Evolutionary conservation across 805 yeast genomes (phyloP), one percentile per base, ranked within the genome.

Genomic region (Ogataea zsoltii): DNA sequence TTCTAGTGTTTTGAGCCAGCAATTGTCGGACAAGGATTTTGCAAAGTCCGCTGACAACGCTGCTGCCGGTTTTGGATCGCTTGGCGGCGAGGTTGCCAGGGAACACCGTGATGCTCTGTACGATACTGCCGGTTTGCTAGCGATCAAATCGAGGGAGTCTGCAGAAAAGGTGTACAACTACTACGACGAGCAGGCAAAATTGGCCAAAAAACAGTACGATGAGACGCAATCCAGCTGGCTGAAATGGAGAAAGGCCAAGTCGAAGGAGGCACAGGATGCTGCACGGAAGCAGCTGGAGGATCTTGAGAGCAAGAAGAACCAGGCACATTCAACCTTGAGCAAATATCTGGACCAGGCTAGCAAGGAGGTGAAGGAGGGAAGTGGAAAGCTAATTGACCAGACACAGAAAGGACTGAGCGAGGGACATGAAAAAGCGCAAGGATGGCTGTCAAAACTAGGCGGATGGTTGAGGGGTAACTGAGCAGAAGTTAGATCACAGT

Each of bases 51-150:
- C 76, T 1, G 62, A 63, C 19, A 59, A 57, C 21, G 63, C 74
- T 0, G 60, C 72, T 9, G 62, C 68, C 42, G 79, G 78, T 3
- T 74, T 77, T 76, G 77, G 79, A 15, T 73, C 70, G 38, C 56
- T 62, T 38, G 79, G 78, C 4, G 60, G 68, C 11, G 67, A 62
- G 28, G 66, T 71, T 46, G 72, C 80, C 1, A 58, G 61, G 13
- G 80, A 75, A 18, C 73, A 72, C 49, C 59, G 65, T 17, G 65
- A 65, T 15, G 63, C 58, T 9, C 30, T 55, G 17, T 49, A 50
- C 42, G 60, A 57, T 19, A 49, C 47, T 33, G 44, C 47, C 7
- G 65, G 63, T 2, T 41, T 46, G 9, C 44, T 60, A 5, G 52
- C 48, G 7, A 45, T 52, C 18, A 45, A 51, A 16, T 49, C 60